Evolutionary conservation across 2,329 filamentous ascomycete genomes (phyloP), one percentile per base, ranked within the genome.

Genomic region (Leptographium radiaticola): DNA sequence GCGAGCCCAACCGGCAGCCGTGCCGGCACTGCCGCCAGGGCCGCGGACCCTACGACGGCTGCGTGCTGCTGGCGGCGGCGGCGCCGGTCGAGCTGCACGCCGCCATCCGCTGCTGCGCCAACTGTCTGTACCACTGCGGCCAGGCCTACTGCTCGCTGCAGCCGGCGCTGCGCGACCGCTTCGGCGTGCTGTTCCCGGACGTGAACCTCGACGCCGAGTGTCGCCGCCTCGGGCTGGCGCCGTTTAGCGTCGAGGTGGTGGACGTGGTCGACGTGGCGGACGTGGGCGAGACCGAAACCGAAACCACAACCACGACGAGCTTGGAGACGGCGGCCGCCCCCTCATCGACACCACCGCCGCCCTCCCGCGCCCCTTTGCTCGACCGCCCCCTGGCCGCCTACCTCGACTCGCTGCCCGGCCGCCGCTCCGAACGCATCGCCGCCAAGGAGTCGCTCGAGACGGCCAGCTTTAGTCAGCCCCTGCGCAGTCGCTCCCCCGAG

Each of bases 41-140:
- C 2, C 55, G 52, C n/a, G 66, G 66, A 0, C 65, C 62, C 0
- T 68, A 62, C 47, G 51, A 48, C 0, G 64, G 64, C 11, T 68
- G 66, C 50, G 53, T 68, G 5, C 49, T 62, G 2, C 46, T 64
- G 36, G 20, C 58, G 7, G 48, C 30, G 1, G 49, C 48, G 1
- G 58, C 62, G 1, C 38, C 40, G 12, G 13, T 42, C 1, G 55
- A 54, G 6, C 46, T 59, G 30, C 56, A 52, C 13, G 53, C 45
- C 5, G 56, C 54, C 2, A 61, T 61, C 33, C 43, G 52, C 2
- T 57, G 55, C 46, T 66, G 65, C 38, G 61, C 60, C 18, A 66
- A 65, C 52, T 66, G 64, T 47, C 25, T 62, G 13, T 66, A 66
- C 46, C 62, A 65, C 38, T 57, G 38, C 38, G 49, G 57, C 3